Conservation (phyloP, 805 yeast species). For the Saturnispora dispora region DNA sequence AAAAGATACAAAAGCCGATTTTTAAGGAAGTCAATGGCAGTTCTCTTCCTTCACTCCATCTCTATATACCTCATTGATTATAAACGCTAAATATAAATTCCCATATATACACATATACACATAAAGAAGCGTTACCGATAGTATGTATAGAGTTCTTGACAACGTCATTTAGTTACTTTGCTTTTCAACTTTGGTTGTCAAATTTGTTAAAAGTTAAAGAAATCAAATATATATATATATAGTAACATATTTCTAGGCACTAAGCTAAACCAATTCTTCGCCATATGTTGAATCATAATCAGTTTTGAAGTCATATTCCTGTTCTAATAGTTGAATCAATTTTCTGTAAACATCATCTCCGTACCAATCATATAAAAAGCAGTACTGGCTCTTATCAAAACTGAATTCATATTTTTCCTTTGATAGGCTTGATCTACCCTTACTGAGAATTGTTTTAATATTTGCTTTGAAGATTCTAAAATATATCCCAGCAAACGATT, state of each 20-base stretch:
- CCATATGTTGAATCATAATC: background rate
- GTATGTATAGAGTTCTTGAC: too few relatives aligned
- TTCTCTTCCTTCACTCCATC: background rate
- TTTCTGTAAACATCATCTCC: conserved; percentile 14
- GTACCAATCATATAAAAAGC: conserved; percentile 15
- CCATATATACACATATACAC: background rate
- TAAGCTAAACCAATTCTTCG: background rate
- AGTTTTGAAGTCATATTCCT: background rate
- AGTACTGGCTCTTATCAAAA: conserved; percentile 5
- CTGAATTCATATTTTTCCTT: background rate
- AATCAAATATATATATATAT: background rate
- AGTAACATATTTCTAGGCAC: background rate
- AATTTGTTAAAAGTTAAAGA: background rate
- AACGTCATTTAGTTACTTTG: too few relatives aligned
- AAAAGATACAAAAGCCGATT: background rate
- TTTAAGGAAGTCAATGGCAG: background rate
- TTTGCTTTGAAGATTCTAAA: conserved; percentile 1
- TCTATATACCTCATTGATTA: background rate
- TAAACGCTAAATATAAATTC: background rate
- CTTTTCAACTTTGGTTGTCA: background rate
- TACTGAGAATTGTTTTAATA: background rate
- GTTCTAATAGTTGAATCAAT: background rate
- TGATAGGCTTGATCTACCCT: background rate
- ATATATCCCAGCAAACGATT: conserved; percentile 11
- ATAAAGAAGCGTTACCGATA: background rate